Conservation (phyloP, 768 basidiomycete genomes). For the Suillus ampliporus region DNA sequence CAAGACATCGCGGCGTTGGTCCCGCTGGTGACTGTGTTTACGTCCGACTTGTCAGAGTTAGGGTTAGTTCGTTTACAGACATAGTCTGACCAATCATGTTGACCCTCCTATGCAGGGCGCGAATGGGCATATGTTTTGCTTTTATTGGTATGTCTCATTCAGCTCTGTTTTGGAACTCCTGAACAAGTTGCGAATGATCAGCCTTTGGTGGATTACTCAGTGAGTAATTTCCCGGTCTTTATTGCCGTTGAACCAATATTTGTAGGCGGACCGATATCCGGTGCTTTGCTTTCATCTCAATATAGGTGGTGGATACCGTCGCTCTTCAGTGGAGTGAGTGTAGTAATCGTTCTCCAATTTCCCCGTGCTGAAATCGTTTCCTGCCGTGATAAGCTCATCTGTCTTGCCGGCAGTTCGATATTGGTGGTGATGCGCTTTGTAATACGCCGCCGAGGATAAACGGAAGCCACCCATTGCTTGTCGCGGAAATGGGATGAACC, state of each 20-base stretch:
- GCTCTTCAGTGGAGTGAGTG: constrained; percentile 1
- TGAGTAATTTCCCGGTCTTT: not conserved
- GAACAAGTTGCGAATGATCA: not conserved
- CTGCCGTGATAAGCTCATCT: not conserved
- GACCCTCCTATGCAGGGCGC: not conserved
- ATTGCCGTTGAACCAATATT: not conserved
- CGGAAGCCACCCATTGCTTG: not conserved
- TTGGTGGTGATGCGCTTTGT: not conserved
- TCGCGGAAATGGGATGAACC: not conserved
- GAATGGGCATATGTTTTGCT: not conserved
- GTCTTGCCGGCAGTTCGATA: not conserved
- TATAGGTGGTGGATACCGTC: not conserved
- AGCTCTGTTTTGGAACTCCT: not conserved
- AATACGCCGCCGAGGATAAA: not conserved
- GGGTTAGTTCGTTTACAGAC: constrained; percentile 31
- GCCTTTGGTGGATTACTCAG: not conserved
- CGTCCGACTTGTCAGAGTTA: constrained; percentile 50
- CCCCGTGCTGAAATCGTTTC: not conserved
- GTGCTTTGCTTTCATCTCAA: constrained; percentile 1
- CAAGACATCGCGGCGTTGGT: constrained; percentile 40
- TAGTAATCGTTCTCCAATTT: not conserved
- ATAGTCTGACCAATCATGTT: too few relatives aligned
- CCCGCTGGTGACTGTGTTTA: constrained; percentile 46
- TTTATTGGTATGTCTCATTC: not conserved
- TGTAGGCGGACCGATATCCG: constrained; percentile 1